Evolutionary conservation across 75 land plant genomes (phyloP), one percentile per base, ranked within the genome.

Genomic region (Pinus tabuliformis): DNA sequence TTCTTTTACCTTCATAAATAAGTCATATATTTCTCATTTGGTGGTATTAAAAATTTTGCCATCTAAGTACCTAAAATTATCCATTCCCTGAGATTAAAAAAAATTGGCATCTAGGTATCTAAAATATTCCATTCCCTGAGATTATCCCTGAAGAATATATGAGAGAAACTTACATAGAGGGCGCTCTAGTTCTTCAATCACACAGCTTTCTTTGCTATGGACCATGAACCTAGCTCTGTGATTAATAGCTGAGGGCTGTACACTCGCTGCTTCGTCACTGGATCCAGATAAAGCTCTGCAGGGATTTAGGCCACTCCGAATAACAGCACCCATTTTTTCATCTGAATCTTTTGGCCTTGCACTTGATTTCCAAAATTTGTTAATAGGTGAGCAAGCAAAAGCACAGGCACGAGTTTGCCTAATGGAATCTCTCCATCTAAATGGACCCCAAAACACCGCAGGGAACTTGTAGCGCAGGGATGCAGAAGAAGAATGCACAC

Each of bases 181-280:
- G n/a, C 74, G 74, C 36, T 72, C 74, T 56, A 72, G 33, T 13
- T 72, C 74, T 72, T 72, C 74, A 15, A 72, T 72, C 18, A 54
- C 74, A 56, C 49, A 28, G 36, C 74, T 56, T 30, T 72, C 58
- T 21, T 52, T 72, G 30, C 57, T 24, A 20, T 72, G 57, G 36
- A 56, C 74, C 36, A 72, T 56, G 4, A 72, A 72, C 9, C 18
- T 45, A 24, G 74, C 58, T 56, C 58, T 72, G 37, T 42, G 37
- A 20, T 26, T 49, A 72, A 52, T 17, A 24, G 74, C 18, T 49
- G 36, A 54, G 12, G 49, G 14, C 33, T 56, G 58, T 24, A 72
- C 26, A 49, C 36, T 12, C 15, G 58, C n/a, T 72, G 74, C 58
- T 28, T 72, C 58, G 7, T 72, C 74, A 72, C 74, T 56, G 74